Base-by-base conservation (phyloP, 163 green algal genomes). In the Picocystis sp. region DNA sequence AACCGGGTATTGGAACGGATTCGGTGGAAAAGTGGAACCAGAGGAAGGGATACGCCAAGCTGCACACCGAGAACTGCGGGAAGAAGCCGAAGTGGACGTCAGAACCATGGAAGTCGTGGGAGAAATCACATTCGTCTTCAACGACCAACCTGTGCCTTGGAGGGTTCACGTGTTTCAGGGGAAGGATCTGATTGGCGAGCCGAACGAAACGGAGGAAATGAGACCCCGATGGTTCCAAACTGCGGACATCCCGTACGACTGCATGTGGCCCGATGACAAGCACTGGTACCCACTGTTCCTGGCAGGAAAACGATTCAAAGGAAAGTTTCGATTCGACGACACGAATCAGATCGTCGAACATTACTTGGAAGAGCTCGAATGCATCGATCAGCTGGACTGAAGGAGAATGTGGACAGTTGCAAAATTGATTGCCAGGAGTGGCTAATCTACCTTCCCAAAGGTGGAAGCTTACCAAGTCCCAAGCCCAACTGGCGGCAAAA, bases 251-350 rank as follows among this genome's bases (percentile, higher is more conserved):
- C 69, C 69, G 0, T 81, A 56, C 29, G 53, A 77, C 5, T 58
- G 66, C 11, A 82, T 82, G 74, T 81, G 74, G 74, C 67, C 72
- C 0, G 72, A 81, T 52, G 74, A 81, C 47, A 29, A 49, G 10
- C 45, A 53, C 48, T 78, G 70, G 61, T 67, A 66, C 23, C 58
- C 58, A 22, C 11, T 59, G 2, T 62, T 66, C 29, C 23, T 66
- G 42, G 9, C 21, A 9, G 58, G 43, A n/a, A 64, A 66, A 53
- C 25, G 17, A 5, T 66, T 57, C 53, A 35, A 0, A 12, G 51
- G 51, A 29, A 35, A 12, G 6, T 57, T 57, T 17, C 29, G 17
- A 3, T 57, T 57, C 9, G 22, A 53, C 12, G 53, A 57, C 51
- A 57, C 51, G 29, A 13, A 57, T 42, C 17, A 47, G 5, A 9